Percentiles rank a stretch among this genome's conserved stretches.
Conservation (phyloP, 441 rosid genomes). For the Brassica balearica region DNA sequence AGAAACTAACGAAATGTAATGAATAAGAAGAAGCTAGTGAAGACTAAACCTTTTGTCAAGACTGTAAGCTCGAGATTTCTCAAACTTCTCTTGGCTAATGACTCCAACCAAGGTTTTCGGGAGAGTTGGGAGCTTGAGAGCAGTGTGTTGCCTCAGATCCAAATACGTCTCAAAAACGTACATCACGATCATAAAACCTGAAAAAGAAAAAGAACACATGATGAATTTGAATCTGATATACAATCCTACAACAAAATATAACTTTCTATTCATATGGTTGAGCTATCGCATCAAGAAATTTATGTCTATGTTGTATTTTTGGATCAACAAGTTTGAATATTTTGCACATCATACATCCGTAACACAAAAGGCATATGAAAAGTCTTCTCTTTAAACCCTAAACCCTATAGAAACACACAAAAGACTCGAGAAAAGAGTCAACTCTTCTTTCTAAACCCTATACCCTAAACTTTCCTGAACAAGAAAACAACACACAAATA, state of each 20-base stretch:
- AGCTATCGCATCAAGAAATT: not conserved
- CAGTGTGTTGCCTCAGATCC: slow-evolving; percentile 85
- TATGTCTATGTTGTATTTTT: not conserved
- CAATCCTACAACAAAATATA: slow-evolving; percentile 17
- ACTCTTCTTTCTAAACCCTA: slow-evolving; percentile 1
- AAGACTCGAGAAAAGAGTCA: not conserved
- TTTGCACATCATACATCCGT: not conserved
- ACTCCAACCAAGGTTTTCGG: slow-evolving; percentile 89
- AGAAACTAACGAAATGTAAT: not conserved
- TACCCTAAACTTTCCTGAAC: not conserved
- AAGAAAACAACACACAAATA: slow-evolving; percentile 4
- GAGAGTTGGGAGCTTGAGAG: slow-evolving; percentile 79
- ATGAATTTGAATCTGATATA: not conserved
- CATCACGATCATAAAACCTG: slow-evolving; percentile 95
- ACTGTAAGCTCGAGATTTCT: slow-evolving; percentile 89
- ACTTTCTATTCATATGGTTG: not conserved
- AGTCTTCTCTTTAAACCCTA: not conserved
- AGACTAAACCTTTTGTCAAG: slow-evolving; percentile 84
- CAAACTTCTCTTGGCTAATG: slow-evolving; percentile 89
- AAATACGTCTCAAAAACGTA: slow-evolving; percentile 85
- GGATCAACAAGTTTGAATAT: not conserved
- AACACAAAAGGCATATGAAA: slow-evolving; percentile 3
- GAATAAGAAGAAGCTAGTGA: not conserved
- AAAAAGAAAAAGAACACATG: not conserved
- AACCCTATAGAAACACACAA: not conserved